phyloP scores from a whole-genome alignment of 345 rosid species.

The Brassica incana region DNA sequence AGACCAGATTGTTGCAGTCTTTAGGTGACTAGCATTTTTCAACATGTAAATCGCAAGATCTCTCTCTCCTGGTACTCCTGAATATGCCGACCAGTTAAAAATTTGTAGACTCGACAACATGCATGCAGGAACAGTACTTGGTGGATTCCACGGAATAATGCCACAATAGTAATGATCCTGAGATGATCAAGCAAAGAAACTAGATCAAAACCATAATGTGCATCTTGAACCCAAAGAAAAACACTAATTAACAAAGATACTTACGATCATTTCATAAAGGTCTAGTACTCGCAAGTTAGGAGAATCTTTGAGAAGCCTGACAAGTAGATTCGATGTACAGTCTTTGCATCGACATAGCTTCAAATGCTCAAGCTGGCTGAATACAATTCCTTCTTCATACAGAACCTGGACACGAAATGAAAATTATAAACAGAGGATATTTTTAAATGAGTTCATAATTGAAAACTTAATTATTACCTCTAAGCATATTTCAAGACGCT shows the following conservation, averaged over 20 bases:
- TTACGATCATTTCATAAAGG: too few relatives aligned
- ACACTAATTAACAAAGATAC: too few relatives aligned
- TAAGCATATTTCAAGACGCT: conserved; percentile 3
- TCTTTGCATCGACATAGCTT: too few relatives aligned
- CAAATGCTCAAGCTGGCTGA: neutral
- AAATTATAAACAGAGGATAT: neutral
- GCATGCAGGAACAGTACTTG: conserved; percentile 10
- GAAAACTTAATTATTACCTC: conserved; percentile 2
- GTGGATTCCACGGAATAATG: neutral
- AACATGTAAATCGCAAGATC: conserved; percentile 9
- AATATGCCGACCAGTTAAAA: conserved; percentile 9
- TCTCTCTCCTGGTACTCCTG: neutral
- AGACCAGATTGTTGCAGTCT: neutral
- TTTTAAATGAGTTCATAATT: neutral
- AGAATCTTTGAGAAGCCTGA: too few relatives aligned
- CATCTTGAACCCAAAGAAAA: neutral
- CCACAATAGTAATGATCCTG: conserved; percentile 3
- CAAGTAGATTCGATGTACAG: too few relatives aligned
- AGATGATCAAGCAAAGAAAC: neutral
- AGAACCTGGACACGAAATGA: neutral
- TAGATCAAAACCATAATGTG: neutral
- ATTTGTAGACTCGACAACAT: conserved; percentile 2
- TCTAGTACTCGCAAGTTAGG: too few relatives aligned
- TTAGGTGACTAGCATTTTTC: neutral
- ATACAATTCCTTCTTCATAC: neutral